These are phyloP conservation scores for Neurospora crassa DNA, from an alignment of 2,329 filamentous ascomycete genomes.

Conservation along the genomic window DNA sequence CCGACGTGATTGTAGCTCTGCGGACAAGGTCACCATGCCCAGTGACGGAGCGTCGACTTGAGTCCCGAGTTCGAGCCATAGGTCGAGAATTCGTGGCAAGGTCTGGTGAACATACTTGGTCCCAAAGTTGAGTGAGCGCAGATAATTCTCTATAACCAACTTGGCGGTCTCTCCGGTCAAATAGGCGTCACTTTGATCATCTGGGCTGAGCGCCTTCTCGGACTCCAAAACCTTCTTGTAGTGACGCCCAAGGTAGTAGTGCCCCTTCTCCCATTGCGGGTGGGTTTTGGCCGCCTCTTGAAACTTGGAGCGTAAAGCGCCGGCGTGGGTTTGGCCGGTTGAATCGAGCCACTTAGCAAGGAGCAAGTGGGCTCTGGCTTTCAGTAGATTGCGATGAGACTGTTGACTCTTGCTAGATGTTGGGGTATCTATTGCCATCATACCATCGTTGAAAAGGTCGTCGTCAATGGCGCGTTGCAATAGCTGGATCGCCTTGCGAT, in stretches of 20 bases:
- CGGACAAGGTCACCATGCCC: slow-evolving; percentile 41
- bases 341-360: slow-evolving; percentile 95
- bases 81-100: slow-evolving; percentile 77
- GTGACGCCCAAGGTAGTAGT: slow-evolving; percentile 93
- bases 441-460: slow-evolving; percentile 52
- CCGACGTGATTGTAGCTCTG: slow-evolving; percentile 44
- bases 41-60: slow-evolving; percentile 56
- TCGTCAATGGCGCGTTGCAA: slow-evolving; percentile 77
- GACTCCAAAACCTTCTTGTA: slow-evolving; percentile 95
- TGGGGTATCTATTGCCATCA: slow-evolving; percentile 21
- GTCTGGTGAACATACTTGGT: slow-evolving; percentile 97
- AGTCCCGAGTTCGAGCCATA: slow-evolving; percentile 88
- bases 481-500: slow-evolving; percentile 88
- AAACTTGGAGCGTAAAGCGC: slow-evolving; percentile 71
- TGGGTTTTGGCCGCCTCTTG: slow-evolving; percentile 65
- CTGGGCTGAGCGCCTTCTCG: slow-evolving; percentile 65
- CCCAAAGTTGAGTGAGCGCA: slow-evolving; percentile 76
- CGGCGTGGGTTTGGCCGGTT: slow-evolving; percentile 85
- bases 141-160: slow-evolving; percentile 86
- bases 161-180: slow-evolving; percentile 77
- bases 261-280: slow-evolving; percentile 84
- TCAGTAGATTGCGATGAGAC: slow-evolving; percentile 48
- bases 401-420: slow-evolving; percentile 31
- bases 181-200: slow-evolving; percentile 68
- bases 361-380: slow-evolving; percentile 73